A percentile compares a stretch with the other conserved stretches of the same genome.
Evolutionary conservation across 1,284 basidiomycete species (phyloP).

Genomic region (Pseudozyma flocculosa): DNA sequence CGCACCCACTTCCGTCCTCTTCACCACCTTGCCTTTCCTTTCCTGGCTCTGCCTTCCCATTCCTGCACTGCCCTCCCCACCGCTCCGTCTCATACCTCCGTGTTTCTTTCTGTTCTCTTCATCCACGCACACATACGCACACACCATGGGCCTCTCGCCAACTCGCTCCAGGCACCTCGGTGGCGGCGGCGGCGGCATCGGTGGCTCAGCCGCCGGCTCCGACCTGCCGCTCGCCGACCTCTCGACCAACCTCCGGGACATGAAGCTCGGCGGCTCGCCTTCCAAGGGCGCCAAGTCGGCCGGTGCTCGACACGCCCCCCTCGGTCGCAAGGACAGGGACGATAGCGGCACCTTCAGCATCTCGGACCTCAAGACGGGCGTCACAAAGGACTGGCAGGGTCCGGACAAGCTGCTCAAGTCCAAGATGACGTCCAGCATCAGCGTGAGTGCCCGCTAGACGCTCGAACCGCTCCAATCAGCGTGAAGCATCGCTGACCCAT

Average conservation of each 20-base stretch:
- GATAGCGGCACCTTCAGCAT: constrained; percentile 21
- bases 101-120: no score
- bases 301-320: constrained; percentile 9
- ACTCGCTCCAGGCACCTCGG: no score
- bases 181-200: no score
- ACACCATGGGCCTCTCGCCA: no score
- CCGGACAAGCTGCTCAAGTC: constrained; percentile 34
- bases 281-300: constrained; percentile 17
- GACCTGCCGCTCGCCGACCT: constrained; percentile 44
- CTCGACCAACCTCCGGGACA: constrained; percentile 35
- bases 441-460: constrained; percentile 6
- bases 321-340: constrained; percentile 34
- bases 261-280: constrained; percentile 25
- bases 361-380: constrained; percentile 31
- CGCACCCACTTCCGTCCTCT: no score
- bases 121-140: no score
- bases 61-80: no score
- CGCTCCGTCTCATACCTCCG: no score
- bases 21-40: no score
- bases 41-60: no score
- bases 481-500: neutral
- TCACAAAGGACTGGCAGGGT: constrained; percentile 48
- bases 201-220: no score
- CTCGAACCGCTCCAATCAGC: no score
- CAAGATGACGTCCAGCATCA: constrained; percentile 31